Percentiles rank a stretch among this genome's conserved stretches.
These are phyloP conservation scores for Fusarium xylarioides DNA, from an alignment of 2,329 filamentous ascomycete genomes.

Conservation along the genomic window DNA sequence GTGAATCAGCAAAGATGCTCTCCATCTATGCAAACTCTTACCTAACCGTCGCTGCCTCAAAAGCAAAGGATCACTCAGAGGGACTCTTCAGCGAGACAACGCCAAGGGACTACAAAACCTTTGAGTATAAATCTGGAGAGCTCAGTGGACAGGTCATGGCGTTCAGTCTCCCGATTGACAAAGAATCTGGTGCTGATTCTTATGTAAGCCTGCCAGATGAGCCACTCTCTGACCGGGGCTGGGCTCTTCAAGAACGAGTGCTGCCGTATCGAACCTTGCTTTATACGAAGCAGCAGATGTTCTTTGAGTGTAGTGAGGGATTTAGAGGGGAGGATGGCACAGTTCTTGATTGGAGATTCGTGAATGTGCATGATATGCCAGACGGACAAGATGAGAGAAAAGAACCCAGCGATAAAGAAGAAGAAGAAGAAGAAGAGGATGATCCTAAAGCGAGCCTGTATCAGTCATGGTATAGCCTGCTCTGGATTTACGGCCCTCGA, in stretches of 20 bases:
- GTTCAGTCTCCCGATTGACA: background rate
- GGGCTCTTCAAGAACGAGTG: background rate
- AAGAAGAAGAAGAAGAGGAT: accelerated
- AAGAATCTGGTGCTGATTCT: background rate
- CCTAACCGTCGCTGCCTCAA: background rate
- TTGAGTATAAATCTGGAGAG: background rate
- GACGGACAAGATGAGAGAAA: accelerated
- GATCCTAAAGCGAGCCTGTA: background rate
- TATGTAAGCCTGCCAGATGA: background rate
- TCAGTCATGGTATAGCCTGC: background rate
- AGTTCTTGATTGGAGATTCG: background rate
- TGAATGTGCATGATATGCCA: background rate
- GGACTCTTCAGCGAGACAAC: background rate
- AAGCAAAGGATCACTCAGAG: background rate
- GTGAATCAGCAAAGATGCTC: background rate
- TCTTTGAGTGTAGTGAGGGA: background rate
- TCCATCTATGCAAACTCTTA: background rate
- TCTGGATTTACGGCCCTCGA: background rate
- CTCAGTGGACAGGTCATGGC: background rate
- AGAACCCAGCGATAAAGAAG: accelerated
- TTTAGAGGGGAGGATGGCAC: background rate
- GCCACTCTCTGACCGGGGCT: background rate
- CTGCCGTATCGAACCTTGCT: background rate
- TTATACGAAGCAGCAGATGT: background rate
- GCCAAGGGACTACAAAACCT: background rate